Evolutionary conservation across 345 rosid species (phyloP).

Genomic region (Garcia nutans): DNA sequence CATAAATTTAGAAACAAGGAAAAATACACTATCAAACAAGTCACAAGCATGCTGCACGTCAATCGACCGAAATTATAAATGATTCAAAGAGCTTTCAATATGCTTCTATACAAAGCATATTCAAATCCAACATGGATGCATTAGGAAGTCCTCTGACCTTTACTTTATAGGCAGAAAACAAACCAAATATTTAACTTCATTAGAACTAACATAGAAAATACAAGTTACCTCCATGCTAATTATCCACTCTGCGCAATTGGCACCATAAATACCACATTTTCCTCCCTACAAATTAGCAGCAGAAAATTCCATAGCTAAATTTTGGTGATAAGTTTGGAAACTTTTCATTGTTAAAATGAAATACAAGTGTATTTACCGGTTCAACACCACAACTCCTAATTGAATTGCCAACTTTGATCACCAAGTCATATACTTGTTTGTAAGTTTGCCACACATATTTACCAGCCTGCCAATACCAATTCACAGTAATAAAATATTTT

Average conservation of each 20-base stretch:
- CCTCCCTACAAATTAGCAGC: conserved; percentile 49
- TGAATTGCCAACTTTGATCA: too few relatives aligned
- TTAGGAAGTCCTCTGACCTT: not conserved
- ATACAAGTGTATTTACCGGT: conserved; percentile 46
- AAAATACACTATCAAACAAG: not conserved
- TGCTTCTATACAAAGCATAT: not conserved
- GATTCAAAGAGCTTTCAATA: not conserved
- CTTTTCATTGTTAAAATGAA: not conserved
- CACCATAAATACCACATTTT: conserved; percentile 92
- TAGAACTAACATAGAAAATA: conserved; percentile 7
- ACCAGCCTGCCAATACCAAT: too few relatives aligned
- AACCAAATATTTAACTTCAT: not conserved
- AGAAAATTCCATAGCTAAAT: not conserved
- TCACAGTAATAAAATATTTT: too few relatives aligned
- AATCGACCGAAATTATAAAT: not conserved
- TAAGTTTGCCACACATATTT: too few relatives aligned
- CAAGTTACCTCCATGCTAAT: conserved; percentile 91
- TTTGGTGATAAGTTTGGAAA: not conserved
- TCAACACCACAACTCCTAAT: conserved; percentile 77
- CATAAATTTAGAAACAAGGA: conserved; percentile 5
- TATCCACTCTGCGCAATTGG: conserved; percentile 87
- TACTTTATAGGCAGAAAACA: not conserved
- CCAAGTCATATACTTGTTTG: too few relatives aligned
- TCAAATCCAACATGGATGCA: not conserved
- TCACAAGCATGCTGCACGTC: not conserved